Conservation (phyloP, 345 rosid species). For the Acer campestre region DNA sequence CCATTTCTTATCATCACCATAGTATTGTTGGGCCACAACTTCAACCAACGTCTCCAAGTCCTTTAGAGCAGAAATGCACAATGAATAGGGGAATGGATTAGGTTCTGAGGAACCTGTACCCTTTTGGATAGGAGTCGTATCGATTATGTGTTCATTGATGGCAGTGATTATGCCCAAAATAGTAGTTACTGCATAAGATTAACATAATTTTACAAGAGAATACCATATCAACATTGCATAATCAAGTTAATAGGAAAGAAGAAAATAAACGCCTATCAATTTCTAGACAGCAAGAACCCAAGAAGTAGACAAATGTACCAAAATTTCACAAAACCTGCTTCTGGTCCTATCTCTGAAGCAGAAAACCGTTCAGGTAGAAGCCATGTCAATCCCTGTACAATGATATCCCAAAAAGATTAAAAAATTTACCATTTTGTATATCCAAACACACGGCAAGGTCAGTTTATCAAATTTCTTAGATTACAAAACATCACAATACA, state of each 20-base stretch:
- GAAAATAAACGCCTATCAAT: constrained; percentile 4
- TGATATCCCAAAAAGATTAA: constrained; percentile 8
- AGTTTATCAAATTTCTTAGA: constrained; percentile 13
- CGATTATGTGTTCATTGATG: constrained; percentile 80
- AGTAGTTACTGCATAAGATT: constrained; percentile 72
- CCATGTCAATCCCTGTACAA: constrained; percentile 91
- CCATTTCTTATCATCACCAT: constrained; percentile 80
- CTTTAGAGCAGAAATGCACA: constrained; percentile 77
- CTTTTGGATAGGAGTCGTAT: constrained; percentile 52
- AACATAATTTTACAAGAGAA: constrained; percentile 28
- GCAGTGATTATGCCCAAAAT: constrained; percentile 84
- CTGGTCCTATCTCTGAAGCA: constrained; percentile 90
- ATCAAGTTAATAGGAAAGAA: neutral
- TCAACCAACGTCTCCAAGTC: constrained; percentile 91
- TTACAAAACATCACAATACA: constrained; percentile 9
- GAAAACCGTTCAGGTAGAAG: constrained; percentile 91
- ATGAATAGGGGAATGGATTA: constrained; percentile 62
- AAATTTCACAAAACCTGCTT: constrained; percentile 98
- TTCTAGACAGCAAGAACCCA: constrained; percentile 24
- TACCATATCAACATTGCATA: neutral
- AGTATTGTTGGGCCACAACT: constrained; percentile 82
- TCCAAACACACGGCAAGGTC: neutral
- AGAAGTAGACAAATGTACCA: constrained; percentile 74
- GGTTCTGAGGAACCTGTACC: constrained; percentile 38
- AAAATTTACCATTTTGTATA: constrained; percentile 11